A percentile compares a stretch with the other conserved stretches of the same genome.
phyloP scores from a whole-genome alignment of 768 basidiomycete genomes.

The Xerocomellus dryophilus region DNA sequence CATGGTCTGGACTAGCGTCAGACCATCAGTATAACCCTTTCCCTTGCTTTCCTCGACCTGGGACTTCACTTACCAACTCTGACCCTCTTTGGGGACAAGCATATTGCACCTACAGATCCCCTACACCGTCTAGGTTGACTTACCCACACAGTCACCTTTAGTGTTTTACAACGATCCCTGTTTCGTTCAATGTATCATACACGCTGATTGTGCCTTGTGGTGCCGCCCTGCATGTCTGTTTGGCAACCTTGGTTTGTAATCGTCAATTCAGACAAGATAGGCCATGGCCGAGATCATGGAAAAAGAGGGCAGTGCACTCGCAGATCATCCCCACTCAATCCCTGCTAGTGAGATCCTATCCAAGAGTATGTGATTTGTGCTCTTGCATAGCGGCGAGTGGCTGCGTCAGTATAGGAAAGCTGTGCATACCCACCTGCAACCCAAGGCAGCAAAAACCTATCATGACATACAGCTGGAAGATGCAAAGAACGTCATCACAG shows the following conservation, averaged over 20 bases:
- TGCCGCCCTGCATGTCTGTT: not conserved
- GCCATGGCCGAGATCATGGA: slow-evolving; percentile 60
- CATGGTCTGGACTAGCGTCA: no score
- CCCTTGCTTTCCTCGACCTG: no score
- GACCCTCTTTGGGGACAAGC: no score
- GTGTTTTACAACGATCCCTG: no score
- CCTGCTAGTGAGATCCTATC: slow-evolving; percentile 52
- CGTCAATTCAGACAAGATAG: slow-evolving; percentile 27
- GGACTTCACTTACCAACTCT: no score
- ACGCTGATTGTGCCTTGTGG: not conserved
- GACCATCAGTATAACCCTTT: no score
- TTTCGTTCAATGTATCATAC: not conserved
- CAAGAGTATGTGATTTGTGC: slow-evolving; percentile 48
- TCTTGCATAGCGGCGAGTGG: slow-evolving; percentile 24
- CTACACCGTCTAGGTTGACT: no score
- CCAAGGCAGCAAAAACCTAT: slow-evolving; percentile 43
- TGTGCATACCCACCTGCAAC: slow-evolving; percentile 51
- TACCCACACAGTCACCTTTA: no score
- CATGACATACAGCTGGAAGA: slow-evolving; percentile 41
- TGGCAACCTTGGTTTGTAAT: not conserved
- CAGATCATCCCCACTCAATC: slow-evolving; percentile 49
- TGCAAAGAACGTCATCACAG: slow-evolving; percentile 20
- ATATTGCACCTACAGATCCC: no score
- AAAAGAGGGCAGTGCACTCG: slow-evolving; percentile 47
- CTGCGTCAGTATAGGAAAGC: slow-evolving; percentile 55